Evolutionary conservation across 1,284 basidiomycete genomes (phyloP).

Genomic region (Heterobasidion parviporum): DNA sequence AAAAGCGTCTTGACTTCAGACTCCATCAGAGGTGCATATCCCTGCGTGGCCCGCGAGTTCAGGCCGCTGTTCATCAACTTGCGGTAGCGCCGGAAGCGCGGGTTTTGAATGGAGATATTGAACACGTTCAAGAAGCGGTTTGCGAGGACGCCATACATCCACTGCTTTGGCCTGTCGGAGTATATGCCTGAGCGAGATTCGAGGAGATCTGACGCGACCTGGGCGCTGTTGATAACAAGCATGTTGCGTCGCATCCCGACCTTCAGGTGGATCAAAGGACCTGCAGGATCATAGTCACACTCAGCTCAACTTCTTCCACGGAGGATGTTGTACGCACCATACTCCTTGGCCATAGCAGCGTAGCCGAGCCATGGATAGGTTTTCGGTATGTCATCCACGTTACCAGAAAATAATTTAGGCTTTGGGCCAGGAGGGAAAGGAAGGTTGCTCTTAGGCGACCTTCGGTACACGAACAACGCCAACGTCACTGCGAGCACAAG

Average conservation of each 20-base stretch:
- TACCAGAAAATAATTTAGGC: not conserved
- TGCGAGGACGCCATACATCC: conserved; percentile 35
- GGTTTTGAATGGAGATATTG: conserved; percentile 26
- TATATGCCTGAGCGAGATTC: conserved; percentile 30
- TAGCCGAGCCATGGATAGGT: not conserved
- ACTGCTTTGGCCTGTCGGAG: conserved; percentile 31
- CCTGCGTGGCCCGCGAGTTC: conserved; percentile 22
- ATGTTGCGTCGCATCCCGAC: conserved; percentile 1
- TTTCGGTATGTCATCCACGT: not conserved
- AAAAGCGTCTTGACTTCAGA: conserved; percentile 30
- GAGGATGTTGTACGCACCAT: not conserved
- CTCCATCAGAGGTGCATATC: conserved; percentile 25
- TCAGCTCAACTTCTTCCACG: not conserved
- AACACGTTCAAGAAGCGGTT: conserved; percentile 23
- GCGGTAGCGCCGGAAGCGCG: conserved; percentile 30
- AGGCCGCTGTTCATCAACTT: conserved; percentile 28
- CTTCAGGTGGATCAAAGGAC: not conserved
- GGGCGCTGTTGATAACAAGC: conserved; percentile 28
- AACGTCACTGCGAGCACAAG: too few species aligned
- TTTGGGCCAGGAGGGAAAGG: not conserved
- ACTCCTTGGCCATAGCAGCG: not conserved
- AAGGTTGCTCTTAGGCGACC: too few species aligned
- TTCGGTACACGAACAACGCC: too few species aligned
- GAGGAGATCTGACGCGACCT: conserved; percentile 26
- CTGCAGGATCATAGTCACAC: not conserved